Evolutionary conservation across 305 asterid genomes (phyloP), one percentile per base, ranked within the genome.

Genomic region (Caryopteris hybrid): DNA sequence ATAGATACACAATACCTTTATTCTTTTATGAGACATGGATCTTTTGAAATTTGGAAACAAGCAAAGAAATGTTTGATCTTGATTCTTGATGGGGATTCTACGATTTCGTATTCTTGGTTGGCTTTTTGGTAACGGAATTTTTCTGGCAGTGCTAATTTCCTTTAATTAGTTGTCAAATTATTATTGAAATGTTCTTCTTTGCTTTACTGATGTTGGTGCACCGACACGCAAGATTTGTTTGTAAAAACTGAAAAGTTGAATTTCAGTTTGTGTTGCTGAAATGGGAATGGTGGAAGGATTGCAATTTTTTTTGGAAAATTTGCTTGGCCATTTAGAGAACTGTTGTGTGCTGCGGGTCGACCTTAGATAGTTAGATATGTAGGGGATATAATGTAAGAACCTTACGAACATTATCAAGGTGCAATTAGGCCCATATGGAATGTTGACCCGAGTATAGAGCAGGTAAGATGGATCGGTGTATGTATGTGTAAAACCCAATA

Each of bases 41-140:
- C n/a, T 57, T 39, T 18, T 69, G 67, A 18, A 59, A 29, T 22
- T 62, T 36, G 51, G 52, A n/a, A 59, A 59, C 29, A 46, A 64
- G 25, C 45, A 6, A 42, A 36, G 55, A 62, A 70, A 55, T 59
- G 21, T 51, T 64, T 68, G 70, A 67, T 78, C 69, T 70, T 66
- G 31, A 25, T 25, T 25, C 31, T 42, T 57, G 61, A 57, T 41
- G 64, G 55, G 41, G 33, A 31, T 75, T 64, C 22, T 47, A 61
- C 46, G 23, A 50, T 3, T 48, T 27, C 48, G 34, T 54, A 14
- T 68, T 61, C 69, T 46, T 61, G 38, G 42, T 50, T 64, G 18
- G 73, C 17, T 53, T 65, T 69, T 69, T 20, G 45, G 70, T 69
- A 58, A 20, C 62, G 66, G 69, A 61, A 56, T 54, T 62, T 61